Conservation (phyloP, 139 green algal species). For the Coelastrella sp. region DNA sequence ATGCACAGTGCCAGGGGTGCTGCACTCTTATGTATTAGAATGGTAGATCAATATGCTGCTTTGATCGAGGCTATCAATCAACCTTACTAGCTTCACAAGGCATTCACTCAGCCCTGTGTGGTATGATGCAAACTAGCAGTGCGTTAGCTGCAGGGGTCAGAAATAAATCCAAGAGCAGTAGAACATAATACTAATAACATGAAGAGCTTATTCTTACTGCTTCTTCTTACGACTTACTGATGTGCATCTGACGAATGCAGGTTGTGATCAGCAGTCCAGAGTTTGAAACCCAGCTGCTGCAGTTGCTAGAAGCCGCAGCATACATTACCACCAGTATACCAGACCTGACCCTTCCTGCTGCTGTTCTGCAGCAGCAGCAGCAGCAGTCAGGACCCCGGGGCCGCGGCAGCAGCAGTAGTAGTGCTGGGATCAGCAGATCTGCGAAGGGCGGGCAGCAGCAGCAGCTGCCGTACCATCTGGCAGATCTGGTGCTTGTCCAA, state of each 20-base stretch:
- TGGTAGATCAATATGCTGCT: too few relatives aligned
- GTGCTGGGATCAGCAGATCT: background rate
- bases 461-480: slow-evolving; percentile 10
- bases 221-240: background rate
- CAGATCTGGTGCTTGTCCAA: slow-evolving; percentile 18
- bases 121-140: too few relatives aligned
- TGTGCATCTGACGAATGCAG: background rate
- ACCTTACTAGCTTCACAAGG: too few relatives aligned
- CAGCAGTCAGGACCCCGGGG: background rate
- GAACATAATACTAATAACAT: too few relatives aligned
- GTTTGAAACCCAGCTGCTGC: background rate
- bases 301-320: slow-evolving; percentile 1
- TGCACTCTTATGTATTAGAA: too few relatives aligned
- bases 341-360: slow-evolving; percentile 7
- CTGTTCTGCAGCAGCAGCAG: slow-evolving; percentile 18
- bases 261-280: background rate
- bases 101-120: too few relatives aligned
- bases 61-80: too few relatives aligned
- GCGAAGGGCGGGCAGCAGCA: slow-evolving; percentile 1
- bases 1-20: too few relatives aligned
- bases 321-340: slow-evolving; percentile 7
- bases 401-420: background rate
- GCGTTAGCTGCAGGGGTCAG: too few relatives aligned
- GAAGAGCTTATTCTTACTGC: background rate
- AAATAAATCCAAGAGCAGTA: too few relatives aligned